phyloP scores from a whole-genome alignment of 129 eudicot species.

The Chrysanthemum seticuspe region DNA sequence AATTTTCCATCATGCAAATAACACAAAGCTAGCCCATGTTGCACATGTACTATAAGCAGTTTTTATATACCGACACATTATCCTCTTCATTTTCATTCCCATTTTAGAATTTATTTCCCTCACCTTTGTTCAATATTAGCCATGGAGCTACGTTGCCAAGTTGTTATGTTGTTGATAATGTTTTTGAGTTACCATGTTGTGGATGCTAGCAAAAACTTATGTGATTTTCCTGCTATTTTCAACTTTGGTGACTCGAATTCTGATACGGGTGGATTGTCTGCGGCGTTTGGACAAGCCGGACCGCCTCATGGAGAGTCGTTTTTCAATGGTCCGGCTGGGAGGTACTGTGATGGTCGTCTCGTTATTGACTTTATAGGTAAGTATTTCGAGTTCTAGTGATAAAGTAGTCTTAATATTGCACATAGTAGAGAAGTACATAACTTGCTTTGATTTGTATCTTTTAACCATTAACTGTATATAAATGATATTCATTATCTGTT shows the following conservation, averaged over 20 bases:
- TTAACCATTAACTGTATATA: too few relatives aligned
- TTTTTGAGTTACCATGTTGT: slow-evolving; percentile 18
- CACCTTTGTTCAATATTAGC: neutral
- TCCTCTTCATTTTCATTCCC: slow-evolving; percentile 13
- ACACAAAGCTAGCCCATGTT: slow-evolving; percentile 23
- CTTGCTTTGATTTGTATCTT: too few relatives aligned
- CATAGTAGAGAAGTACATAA: too few relatives aligned
- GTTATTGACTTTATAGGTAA: slow-evolving; percentile 80
- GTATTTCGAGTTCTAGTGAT: neutral
- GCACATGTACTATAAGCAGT: slow-evolving; percentile 23
- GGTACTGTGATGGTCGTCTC: slow-evolving; percentile 74
- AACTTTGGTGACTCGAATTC: slow-evolving; percentile 98
- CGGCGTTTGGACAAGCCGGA: slow-evolving; percentile 85
- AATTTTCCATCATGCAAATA: slow-evolving; percentile 3
- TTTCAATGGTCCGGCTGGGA: slow-evolving; percentile 72
- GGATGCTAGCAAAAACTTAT: slow-evolving; percentile 22
- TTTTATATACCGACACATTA: slow-evolving; percentile 13
- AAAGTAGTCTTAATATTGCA: too few relatives aligned
- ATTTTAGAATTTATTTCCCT: neutral
- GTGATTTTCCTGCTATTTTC: slow-evolving; percentile 73
- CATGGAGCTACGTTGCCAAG: slow-evolving; percentile 27
- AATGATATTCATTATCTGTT: too few relatives aligned
- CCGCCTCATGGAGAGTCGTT: slow-evolving; percentile 77
- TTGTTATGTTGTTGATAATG: slow-evolving; percentile 4
- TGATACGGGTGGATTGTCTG: slow-evolving; percentile 93